phyloP scores from a whole-genome alignment of 345 rosid genomes.

The Salix koriyanagi region DNA sequence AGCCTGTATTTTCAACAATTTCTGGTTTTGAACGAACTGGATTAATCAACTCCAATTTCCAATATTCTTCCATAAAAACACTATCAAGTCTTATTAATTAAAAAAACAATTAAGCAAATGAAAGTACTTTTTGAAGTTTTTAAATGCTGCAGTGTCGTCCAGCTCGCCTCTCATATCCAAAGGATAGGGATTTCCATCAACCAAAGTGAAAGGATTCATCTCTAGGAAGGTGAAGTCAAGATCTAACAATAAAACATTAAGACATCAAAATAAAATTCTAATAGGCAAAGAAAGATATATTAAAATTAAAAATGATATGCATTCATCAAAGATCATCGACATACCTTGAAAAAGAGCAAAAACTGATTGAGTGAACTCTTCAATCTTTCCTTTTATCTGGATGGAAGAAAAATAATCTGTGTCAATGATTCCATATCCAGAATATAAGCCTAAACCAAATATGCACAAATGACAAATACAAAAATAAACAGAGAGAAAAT shows the following conservation, averaged over 20 bases:
- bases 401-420: slow-evolving; percentile 1
- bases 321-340: neutral
- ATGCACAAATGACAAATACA: neutral
- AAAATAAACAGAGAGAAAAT: neutral
- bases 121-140: slow-evolving; percentile 87
- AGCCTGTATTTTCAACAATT: too few species aligned
- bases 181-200: slow-evolving; percentile 92
- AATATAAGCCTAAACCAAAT: neutral
- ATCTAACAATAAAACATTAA: slow-evolving; percentile 39
- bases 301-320: neutral
- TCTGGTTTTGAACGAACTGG: neutral
- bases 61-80: neutral
- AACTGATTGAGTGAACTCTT: slow-evolving; percentile 43
- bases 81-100: neutral
- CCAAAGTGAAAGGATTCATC: slow-evolving; percentile 95
- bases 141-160: slow-evolving; percentile 94
- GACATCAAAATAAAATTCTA: slow-evolving; percentile 12
- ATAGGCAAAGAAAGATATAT: neutral
- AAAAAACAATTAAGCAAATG: neutral
- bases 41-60: neutral
- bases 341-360: slow-evolving; percentile 82
- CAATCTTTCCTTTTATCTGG: slow-evolving; percentile 63
- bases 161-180: slow-evolving; percentile 98
- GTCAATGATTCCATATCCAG: slow-evolving; percentile 3
- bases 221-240: slow-evolving; percentile 96